These are phyloP conservation scores for Rhodomyrtus psidioides DNA, from an alignment of 441 rosid species.

Conservation along the genomic window DNA sequence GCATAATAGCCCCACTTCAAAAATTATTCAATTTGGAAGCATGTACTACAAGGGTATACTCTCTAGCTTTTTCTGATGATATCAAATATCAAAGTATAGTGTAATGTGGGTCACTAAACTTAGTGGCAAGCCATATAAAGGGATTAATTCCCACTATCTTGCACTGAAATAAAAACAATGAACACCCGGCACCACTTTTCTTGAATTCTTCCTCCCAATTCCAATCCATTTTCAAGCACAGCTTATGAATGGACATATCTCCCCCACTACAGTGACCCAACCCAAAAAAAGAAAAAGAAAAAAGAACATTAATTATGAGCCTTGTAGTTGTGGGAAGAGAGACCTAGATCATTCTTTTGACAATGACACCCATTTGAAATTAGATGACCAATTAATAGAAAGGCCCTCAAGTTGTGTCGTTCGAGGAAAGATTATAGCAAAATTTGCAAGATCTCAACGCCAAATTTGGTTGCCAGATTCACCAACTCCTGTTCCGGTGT, in stretches of 20 bases:
- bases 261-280: not conserved
- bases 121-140: not conserved
- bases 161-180: not conserved
- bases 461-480: not conserved
- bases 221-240: not conserved
- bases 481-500: not conserved
- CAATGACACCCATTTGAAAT: not conserved
- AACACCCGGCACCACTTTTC: not conserved
- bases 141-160: not conserved
- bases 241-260: not conserved
- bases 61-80: not conserved
- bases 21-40: not conserved
- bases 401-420: not conserved
- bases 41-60: not conserved
- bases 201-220: not conserved
- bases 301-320: not conserved
- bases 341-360: not conserved
- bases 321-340: not conserved
- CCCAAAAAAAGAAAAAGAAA: not conserved
- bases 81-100: not conserved
- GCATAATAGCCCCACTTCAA: not conserved
- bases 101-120: not conserved
- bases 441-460: not conserved
- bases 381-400: not conserved
- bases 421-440: not conserved